Conservation (phyloP, 768 basidiomycete species). For the Boletus reticulatus region DNA sequence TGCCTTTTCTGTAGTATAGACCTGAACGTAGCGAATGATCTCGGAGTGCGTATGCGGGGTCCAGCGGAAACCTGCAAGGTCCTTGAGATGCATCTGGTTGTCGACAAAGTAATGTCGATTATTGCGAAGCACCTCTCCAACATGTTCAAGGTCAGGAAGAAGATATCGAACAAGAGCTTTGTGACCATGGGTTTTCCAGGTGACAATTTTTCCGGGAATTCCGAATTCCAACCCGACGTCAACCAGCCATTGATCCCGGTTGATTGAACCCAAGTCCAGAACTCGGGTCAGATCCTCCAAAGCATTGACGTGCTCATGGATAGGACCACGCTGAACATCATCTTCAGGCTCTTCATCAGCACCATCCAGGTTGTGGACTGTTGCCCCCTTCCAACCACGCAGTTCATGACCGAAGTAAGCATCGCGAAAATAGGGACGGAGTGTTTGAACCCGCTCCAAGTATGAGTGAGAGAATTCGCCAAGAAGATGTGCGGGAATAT, state of each 20-base stretch:
- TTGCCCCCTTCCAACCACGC: constrained; percentile 4
- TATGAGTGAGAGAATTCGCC: fast-evolving
- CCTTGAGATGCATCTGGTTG: constrained; percentile 5
- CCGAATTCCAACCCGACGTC: constrained; percentile 1
- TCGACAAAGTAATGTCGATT: neutral
- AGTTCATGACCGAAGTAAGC: constrained; percentile 13
- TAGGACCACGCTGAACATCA: too few relatives aligned
- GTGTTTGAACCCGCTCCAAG: neutral
- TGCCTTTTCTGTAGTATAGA: constrained; percentile 9
- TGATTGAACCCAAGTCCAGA: neutral
- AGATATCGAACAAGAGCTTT: fast-evolving
- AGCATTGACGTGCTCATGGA: neutral
- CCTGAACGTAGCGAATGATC: neutral
- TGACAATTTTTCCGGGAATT: neutral
- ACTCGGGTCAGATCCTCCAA: neutral
- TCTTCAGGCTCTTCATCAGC: neutral
- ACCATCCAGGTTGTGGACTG: neutral
- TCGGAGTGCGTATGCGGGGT: neutral
- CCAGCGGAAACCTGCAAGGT: constrained; percentile 3
- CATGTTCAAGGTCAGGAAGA: neutral
- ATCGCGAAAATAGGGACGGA: neutral
- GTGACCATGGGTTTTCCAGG: neutral
- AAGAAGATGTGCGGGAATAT: neutral
- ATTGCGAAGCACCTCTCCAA: fast-evolving
- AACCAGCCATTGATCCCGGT: neutral